A percentile compares a stretch with the other conserved stretches of the same genome.
Conservation (phyloP, 768 basidiomycete genomes). For the Xerocomellus intermedius region DNA sequence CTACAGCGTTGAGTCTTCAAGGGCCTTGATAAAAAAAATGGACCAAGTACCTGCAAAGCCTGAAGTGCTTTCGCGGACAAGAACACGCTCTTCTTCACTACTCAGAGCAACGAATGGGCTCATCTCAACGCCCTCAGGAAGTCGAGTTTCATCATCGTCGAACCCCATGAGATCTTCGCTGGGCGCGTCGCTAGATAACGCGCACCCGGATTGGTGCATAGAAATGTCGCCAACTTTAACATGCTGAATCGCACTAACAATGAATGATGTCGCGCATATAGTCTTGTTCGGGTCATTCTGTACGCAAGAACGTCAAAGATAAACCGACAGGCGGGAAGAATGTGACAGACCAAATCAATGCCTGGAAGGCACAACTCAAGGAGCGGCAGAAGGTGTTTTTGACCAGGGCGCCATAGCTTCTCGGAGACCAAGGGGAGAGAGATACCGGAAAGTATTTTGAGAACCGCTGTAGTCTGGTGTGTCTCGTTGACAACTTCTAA, state of each 20-base stretch:
- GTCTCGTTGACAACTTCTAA: slow-evolving; percentile 96
- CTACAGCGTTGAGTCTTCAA: slow-evolving; percentile 35
- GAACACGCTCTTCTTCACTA: slow-evolving; percentile 65
- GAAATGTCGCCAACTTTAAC: slow-evolving; percentile 79
- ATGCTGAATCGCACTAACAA: slow-evolving; percentile 67
- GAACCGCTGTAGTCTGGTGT: slow-evolving; percentile 87
- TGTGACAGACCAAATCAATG: slow-evolving; percentile 70
- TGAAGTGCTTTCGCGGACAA: slow-evolving; percentile 76
- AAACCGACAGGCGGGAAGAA: background rate
- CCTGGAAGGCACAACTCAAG: slow-evolving; percentile 89
- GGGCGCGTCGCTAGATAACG: slow-evolving; percentile 52
- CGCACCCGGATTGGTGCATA: slow-evolving; percentile 53
- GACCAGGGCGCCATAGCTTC: slow-evolving; percentile 78
- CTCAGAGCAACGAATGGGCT: slow-evolving; percentile 41
- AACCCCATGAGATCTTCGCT: slow-evolving; percentile 55
- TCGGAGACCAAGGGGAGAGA: slow-evolving; percentile 76
- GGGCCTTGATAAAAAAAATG: background rate
- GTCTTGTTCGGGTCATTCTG: slow-evolving; percentile 84
- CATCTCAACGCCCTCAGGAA: slow-evolving; percentile 50
- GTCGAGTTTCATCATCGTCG: slow-evolving; percentile 41
- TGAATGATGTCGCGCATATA: slow-evolving; percentile 76
- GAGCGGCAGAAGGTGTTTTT: slow-evolving; percentile 83
- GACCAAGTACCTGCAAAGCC: slow-evolving; percentile 62
- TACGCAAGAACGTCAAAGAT: background rate
- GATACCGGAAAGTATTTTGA: slow-evolving; percentile 79